Evolutionary conservation across 1,284 basidiomycete genomes (phyloP).

Genomic region (Rhodotorula sp.): DNA sequence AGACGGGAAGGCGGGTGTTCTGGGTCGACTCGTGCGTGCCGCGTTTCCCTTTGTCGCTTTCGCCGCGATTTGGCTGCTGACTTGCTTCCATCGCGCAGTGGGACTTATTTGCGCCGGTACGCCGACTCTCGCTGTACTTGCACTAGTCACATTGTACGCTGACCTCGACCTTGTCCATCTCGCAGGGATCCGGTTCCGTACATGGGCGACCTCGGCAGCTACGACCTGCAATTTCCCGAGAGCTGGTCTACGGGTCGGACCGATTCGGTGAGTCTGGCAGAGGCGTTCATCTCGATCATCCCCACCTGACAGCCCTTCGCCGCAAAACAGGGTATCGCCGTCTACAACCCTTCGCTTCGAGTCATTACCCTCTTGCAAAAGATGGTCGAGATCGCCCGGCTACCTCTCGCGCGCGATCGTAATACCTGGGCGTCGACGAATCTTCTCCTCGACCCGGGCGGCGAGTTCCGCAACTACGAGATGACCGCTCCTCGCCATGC

Average conservation of each 20-base stretch:
- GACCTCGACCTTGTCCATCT: too few relatives aligned
- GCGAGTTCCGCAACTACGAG: conserved; percentile 7
- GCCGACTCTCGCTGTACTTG: background rate
- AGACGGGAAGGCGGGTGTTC: conserved; percentile 28
- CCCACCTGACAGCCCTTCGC: too few relatives aligned
- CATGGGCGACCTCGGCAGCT: conserved; percentile 20
- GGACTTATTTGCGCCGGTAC: conserved; percentile 22
- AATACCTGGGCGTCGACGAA: conserved; percentile 24
- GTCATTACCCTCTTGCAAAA: conserved; percentile 24
- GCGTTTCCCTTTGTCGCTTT: background rate
- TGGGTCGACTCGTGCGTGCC: conserved; percentile 20
- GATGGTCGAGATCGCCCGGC: conserved; percentile 13
- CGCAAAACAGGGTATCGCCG: conserved; percentile 21
- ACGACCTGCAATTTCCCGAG: conserved; percentile 31
- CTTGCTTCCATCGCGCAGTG: background rate
- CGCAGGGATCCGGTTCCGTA: conserved; percentile 24
- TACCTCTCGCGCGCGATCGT: background rate
- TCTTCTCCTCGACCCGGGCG: conserved; percentile 29
- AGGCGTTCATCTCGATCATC: too few relatives aligned
- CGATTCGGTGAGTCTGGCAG: conserved; percentile 14
- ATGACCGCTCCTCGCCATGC: background rate
- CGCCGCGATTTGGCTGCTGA: background rate
- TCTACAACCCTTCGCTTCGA: conserved; percentile 25
- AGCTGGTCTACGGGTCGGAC: conserved; percentile 17
- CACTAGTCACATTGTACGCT: too few relatives aligned